Conservation (phyloP, 2,329 filamentous ascomycete genomes). For the Penicillium nordicum region DNA sequence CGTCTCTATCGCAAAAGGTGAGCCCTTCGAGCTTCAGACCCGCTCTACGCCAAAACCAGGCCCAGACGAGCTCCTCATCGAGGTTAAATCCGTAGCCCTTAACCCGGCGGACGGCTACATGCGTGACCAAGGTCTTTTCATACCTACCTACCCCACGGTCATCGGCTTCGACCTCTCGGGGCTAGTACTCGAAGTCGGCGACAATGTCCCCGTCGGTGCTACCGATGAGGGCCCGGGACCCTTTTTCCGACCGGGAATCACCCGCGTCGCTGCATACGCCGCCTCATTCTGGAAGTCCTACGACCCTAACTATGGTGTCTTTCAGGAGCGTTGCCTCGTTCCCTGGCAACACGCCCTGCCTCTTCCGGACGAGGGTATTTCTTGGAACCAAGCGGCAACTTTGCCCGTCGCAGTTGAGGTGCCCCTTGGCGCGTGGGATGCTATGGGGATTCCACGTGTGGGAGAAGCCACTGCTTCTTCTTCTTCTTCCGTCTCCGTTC, state of each 20-base stretch:
- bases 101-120: slow-evolving; percentile 48
- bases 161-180: slow-evolving; percentile 43
- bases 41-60: slow-evolving; percentile 47
- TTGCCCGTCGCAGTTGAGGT: slow-evolving; percentile 41
- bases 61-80: slow-evolving; percentile 48
- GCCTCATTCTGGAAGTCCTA: slow-evolving; percentile 44
- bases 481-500: slow-evolving; percentile 2
- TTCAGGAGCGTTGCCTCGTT: slow-evolving; percentile 45
- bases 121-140: slow-evolving; percentile 44
- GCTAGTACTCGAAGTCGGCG: slow-evolving; percentile 43
- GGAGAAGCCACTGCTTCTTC: slow-evolving; percentile 12
- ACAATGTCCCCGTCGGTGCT: slow-evolving; percentile 32
- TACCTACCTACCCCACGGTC: slow-evolving; percentile 42
- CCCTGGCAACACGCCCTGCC: slow-evolving; percentile 42
- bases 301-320: slow-evolving; percentile 48
- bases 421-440: slow-evolving; percentile 41
- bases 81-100: slow-evolving; percentile 48
- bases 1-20: slow-evolving; percentile 33
- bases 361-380: slow-evolving; percentile 33
- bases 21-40: slow-evolving; percentile 37
- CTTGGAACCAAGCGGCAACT: slow-evolving; percentile 43
- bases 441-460: slow-evolving; percentile 33
- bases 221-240: slow-evolving; percentile 9
- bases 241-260: slow-evolving; percentile 33
- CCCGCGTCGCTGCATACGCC: slow-evolving; percentile 41